These are phyloP conservation scores for Ophiocordyceps camponoti-saundersi DNA, from an alignment of 2,329 filamentous ascomycete species.

Conservation along the genomic window DNA sequence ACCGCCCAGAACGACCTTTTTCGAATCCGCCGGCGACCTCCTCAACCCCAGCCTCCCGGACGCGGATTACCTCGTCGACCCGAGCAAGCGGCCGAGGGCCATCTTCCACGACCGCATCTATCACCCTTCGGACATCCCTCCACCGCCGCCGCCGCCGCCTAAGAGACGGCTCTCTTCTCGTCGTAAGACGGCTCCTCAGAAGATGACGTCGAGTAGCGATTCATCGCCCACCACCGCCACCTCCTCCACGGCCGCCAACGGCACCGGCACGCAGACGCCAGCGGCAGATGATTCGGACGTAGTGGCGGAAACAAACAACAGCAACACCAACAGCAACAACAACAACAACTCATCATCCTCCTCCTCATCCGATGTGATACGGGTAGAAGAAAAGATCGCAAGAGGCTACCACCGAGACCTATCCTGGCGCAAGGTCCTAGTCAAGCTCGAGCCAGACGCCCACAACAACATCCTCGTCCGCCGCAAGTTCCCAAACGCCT, in stretches of 20 bases:
- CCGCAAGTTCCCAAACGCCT: conserved; percentile 91
- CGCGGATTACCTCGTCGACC: conserved; percentile 68
- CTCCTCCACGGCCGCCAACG: not conserved
- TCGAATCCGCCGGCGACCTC: conserved; percentile 86
- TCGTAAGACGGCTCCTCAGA: conserved; percentile 11
- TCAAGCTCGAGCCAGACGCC: conserved; percentile 87
- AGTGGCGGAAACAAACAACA: conserved; percentile 1
- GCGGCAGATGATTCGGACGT: not conserved
- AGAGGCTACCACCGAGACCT: conserved; percentile 83
- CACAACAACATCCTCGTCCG: conserved; percentile 65
- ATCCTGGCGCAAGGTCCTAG: conserved; percentile 92
- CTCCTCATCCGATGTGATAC: conserved; percentile 35
- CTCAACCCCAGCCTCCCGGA: conserved; percentile 79
- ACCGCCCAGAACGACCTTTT: conserved; percentile 81
- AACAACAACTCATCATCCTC: not conserved
- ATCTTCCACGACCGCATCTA: conserved; percentile 98
- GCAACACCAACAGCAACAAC: conserved; percentile 42
- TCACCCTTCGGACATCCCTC: conserved; percentile 81
- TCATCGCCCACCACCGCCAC: not conserved
- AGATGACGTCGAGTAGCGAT: conserved; percentile 4
- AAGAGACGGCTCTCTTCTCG: conserved; percentile 30
- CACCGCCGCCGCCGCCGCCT: conserved; percentile 59
- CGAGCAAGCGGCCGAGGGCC: conserved; percentile 62
- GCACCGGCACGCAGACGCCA: conserved; percentile 1
- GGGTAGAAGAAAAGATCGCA: conserved; percentile 94